phyloP scores from a whole-genome alignment of 768 basidiomycete species.

The Termitomyces sp. region DNA sequence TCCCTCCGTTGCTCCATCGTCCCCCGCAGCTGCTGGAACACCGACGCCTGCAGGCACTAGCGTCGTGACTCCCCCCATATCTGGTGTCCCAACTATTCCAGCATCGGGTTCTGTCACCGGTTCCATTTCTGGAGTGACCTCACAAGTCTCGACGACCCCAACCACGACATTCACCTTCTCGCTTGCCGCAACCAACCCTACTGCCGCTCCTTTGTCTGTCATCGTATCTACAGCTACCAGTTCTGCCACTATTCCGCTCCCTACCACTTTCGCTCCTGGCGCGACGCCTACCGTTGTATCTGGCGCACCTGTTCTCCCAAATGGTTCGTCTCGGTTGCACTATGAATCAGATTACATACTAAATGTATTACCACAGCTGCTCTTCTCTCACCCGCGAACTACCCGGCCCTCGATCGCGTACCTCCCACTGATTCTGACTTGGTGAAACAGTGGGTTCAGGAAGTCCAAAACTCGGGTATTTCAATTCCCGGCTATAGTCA shows the following conservation, averaged over 20 bases:
- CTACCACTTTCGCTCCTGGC: slow-evolving; percentile 44
- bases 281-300: slow-evolving; percentile 44
- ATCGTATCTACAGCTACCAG: slow-evolving; percentile 41
- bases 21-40: not conserved
- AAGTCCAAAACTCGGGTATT: slow-evolving; percentile 52
- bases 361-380: slow-evolving; percentile 26
- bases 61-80: slow-evolving; percentile 3
- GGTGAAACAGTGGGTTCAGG: slow-evolving; percentile 68
- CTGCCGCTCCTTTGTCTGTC: slow-evolving; percentile 49
- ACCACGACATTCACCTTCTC: slow-evolving; percentile 37
- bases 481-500: slow-evolving; percentile 48
- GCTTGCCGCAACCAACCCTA: slow-evolving; percentile 49
- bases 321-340: slow-evolving; percentile 30
- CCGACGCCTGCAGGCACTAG: not conserved
- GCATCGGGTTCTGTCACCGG: not conserved
- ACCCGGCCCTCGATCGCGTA: slow-evolving; percentile 59
- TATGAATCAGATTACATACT: not conserved
- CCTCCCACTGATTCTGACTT: slow-evolving; percentile 58
- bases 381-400: slow-evolving; percentile 44
- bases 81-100: slow-evolving; percentile 1
- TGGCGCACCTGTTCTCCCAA: slow-evolving; percentile 56
- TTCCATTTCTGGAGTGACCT: not conserved
- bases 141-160: slow-evolving; percentile 17
- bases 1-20: slow-evolving; percentile 10
- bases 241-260: slow-evolving; percentile 39